Evolutionary conservation across 140 eudicot genomes (phyloP).

Genomic region (Cichorium intybus): DNA sequence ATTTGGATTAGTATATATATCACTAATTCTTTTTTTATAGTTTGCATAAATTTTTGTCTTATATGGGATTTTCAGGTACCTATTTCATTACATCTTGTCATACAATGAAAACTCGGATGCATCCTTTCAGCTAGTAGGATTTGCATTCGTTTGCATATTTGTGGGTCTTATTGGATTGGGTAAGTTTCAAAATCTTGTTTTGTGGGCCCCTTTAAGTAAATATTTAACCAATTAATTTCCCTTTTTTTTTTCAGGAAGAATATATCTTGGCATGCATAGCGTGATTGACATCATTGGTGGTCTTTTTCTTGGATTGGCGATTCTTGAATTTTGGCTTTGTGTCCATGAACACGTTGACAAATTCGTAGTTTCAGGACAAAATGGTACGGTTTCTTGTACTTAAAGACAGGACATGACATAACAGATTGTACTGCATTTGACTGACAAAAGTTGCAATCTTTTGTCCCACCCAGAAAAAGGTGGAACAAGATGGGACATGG

Average conservation of each 20-base stretch:
- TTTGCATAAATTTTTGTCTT: too few species aligned
- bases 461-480: not conserved
- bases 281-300: constrained; percentile 76
- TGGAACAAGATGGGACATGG: not conserved
- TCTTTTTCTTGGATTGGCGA: constrained; percentile 66
- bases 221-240: constrained; percentile 4
- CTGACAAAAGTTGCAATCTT: not conserved
- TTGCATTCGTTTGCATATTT: constrained; percentile 50
- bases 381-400: constrained; percentile 49
- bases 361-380: constrained; percentile 72
- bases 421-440: not conserved
- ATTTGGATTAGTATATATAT: not conserved
- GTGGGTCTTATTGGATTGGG: constrained; percentile 79
- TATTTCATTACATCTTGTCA: constrained; percentile 59
- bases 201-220: not conserved
- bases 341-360: constrained; percentile 58
- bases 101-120: constrained; percentile 36
- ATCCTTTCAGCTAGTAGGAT: constrained; percentile 37
- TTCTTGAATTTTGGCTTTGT: constrained; percentile 73
- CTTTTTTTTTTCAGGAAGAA: constrained; percentile 53
- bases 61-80: constrained; percentile 50
- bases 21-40: too few species aligned
- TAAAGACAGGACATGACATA: not conserved
- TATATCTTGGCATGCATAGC: constrained; percentile 99
- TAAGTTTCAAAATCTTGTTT: constrained; percentile 18